Conservation (phyloP, 352 stramenopile genomes). For the Phytopythium ostracodes region DNA sequence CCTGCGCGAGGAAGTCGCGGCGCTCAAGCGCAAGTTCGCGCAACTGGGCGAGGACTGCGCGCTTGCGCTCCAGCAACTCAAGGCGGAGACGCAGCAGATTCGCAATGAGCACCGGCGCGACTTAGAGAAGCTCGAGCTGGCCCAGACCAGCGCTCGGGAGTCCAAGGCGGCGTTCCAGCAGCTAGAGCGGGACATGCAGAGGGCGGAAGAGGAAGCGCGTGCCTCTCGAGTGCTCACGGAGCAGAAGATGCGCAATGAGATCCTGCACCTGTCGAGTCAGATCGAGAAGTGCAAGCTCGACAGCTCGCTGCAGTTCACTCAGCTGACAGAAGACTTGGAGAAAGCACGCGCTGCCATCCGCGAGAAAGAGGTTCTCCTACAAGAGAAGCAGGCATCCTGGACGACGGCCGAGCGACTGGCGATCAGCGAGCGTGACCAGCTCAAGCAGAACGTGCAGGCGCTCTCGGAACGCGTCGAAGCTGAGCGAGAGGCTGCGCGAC, state of each 20-base stretch:
- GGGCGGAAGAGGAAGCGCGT: conserved; percentile 27
- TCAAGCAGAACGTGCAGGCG: conserved; percentile 51
- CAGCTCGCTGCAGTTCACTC: conserved; percentile 26
- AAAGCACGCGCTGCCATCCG: conserved; percentile 27
- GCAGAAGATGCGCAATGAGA: conserved; percentile 64
- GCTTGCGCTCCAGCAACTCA: neutral
- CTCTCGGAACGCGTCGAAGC: conserved; percentile 35
- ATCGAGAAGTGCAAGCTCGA: conserved; percentile 43
- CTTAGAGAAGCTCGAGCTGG: neutral
- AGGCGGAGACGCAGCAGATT: conserved; percentile 15
- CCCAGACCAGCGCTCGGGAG: conserved; percentile 15
- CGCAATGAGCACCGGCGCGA: conserved; percentile 16
- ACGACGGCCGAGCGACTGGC: conserved; percentile 27
- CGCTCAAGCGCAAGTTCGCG: conserved; percentile 36
- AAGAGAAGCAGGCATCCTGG: conserved; percentile 31
- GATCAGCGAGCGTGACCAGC: conserved; percentile 36
- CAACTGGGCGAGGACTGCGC: conserved; percentile 16
- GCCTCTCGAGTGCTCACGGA: conserved; percentile 35
- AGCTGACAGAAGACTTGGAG: conserved; percentile 26
- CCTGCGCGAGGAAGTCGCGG: conserved; percentile 31
- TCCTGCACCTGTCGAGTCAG: conserved; percentile 53
- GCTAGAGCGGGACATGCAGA: conserved; percentile 10
- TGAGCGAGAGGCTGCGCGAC: conserved; percentile 25
- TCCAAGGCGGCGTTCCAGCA: conserved; percentile 13
- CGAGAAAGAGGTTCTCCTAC: conserved; percentile 33